Base-by-base conservation (phyloP, 306 rosid genomes). In the Glycyrrhiza uralensis region DNA sequence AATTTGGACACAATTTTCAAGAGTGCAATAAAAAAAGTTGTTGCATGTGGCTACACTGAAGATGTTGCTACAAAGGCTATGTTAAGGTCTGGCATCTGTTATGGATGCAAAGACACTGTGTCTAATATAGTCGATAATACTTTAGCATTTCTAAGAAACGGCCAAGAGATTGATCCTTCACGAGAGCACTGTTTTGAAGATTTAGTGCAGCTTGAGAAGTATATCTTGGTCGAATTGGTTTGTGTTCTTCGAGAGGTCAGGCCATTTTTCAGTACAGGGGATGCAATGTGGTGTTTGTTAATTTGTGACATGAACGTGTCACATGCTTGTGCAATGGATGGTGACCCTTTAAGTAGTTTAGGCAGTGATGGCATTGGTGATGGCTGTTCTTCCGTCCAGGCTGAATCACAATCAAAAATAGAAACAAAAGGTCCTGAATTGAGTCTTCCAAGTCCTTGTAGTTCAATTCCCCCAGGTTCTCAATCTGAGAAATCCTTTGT, bases 221-320 rank as follows among this genome's bases (percentile, higher is more conserved):
- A 86, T 67, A 82, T 89, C 70, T 73, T 94, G 89, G 96, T 90
- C 1, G 98, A 94, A 78, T 80, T 91, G 71, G 91, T 91, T 50
- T 94, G 98, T 58, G 95, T 87, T 83, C 95, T 94, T 75, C 89
- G 84, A 52, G 97, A 86, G 88, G 87, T 91, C 41, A 85, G 90
- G 71, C 97, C 98, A 80, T 85, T 83, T 78, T 94, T 86, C 77
- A 94, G 95, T 85, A 71, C 81, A 15, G 97, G 97, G 18, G 98
- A 94, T 85, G 97, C 98, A 75, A 83, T 94, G 98, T 89, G 98
- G 98, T 85, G 88, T 77, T 81, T 94, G 81, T 80, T 94, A 67
- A 81, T 91, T 5, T 85, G 90, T 80, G 98, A 94, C 79, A 87
- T 91, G 98, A 86, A 85, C 51, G 87, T 91, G 28, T 86, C 96